Percentiles rank a stretch among this genome's conserved stretches.
These are phyloP conservation scores for Houttuynia cordata DNA, from an alignment of 164 flowering plant species.

Conservation along the genomic window DNA sequence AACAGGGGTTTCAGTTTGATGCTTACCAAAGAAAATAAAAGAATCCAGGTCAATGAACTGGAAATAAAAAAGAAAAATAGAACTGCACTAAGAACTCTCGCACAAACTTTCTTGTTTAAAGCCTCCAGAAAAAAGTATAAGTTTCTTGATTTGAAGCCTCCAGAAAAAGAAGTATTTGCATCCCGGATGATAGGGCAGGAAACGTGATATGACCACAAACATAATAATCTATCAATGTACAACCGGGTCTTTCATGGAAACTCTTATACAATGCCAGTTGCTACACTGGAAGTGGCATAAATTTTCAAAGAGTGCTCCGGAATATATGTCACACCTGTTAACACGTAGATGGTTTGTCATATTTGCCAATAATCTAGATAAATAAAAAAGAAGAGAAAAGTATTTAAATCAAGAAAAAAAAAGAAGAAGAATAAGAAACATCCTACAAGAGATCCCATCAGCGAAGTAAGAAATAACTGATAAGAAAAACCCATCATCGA, in stretches of 20 bases:
- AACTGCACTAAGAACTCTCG: neutral
- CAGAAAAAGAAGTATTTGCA: neutral
- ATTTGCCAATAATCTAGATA: neutral
- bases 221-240: neutral
- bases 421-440: neutral
- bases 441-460: neutral
- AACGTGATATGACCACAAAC: neutral
- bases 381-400: neutral
- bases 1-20: neutral
- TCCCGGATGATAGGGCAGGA: neutral
- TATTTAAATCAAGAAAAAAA: too few relatives aligned
- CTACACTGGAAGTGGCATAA: constrained; percentile 75
- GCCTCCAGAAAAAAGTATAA: neutral
- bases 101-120: neutral
- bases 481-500: too few relatives aligned
- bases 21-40: too few relatives aligned
- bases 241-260: neutral
- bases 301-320: constrained; percentile 84
- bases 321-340: constrained; percentile 60
- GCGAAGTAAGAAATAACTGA: too few relatives aligned
- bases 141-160: neutral
- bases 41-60: neutral
- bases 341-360: neutral
- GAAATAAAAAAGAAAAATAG: neutral
- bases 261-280: constrained; percentile 45